Base-by-base conservation (phyloP, 176 grass and related monocot species). In the Musa troglodytarum region DNA sequence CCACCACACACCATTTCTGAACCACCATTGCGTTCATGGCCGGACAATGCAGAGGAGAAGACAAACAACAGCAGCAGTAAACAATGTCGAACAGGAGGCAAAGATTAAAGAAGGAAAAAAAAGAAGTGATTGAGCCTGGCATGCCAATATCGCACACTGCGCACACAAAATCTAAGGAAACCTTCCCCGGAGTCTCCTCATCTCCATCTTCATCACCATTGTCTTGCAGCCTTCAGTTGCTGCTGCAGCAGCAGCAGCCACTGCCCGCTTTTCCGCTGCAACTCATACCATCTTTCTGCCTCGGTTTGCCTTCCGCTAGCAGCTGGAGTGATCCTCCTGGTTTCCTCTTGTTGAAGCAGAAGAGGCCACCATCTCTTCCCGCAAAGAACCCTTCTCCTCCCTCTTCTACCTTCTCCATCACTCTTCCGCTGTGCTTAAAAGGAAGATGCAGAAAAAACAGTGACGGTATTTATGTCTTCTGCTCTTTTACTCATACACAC, bases 51-150 rank as follows among this genome's bases (percentile, higher is more conserved):
- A 57, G 55, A 57, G 55, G 57, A 61, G 15, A 61, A 61, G 57
- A 61, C 57, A 61, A 16, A 61, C 6, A 17, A 61, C 13, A 61
- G n/a, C n/a, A 61, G 11, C 20, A 26, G 14, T 65, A 21, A 4
- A 65, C 63, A 65, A 26, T 65, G 10, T 5, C 8, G 8, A 8
- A 62, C 58, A 62, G n/a, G n/a, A 20, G 8, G 8, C 17, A 62
- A n/a, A 21, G n/a, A 19, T n/a, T 62, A 15, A 62, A 62, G 15
- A 22, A 43, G 34, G 12, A n/a, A 52, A 23, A 23, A 67, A 79
- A 77, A 56, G 50, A 78, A 82, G 82, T 87, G 88, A 91, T 91
- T 91, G 88, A 91, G 88, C 88, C 88, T 87, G 83, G 85, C 81
- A 73, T 85, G 85, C 88, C 88, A 91, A 91, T 82, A 91, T 91